Conservation (phyloP, 2,329 filamentous ascomycete species). For the Nemania abortiva region DNA sequence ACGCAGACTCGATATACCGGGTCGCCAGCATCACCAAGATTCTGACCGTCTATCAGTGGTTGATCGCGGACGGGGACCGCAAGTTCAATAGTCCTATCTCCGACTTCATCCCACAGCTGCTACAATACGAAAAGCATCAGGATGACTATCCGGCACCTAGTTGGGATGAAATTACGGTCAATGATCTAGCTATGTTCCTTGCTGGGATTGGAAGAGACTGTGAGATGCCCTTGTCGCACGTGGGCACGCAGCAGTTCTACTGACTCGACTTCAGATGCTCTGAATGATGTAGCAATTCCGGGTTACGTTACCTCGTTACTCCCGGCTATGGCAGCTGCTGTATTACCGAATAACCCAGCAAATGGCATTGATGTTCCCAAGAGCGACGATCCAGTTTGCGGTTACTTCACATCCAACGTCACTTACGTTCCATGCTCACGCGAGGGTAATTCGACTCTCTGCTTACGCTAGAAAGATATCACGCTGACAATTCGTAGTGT, state of each 20-base stretch:
- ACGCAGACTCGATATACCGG: conserved; percentile 32
- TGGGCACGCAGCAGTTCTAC: background rate
- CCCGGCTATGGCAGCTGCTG: conserved; percentile 25
- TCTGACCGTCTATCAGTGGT: conserved; percentile 30
- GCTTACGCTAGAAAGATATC: background rate
- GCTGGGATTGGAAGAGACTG: conserved; percentile 28
- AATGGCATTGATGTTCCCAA: conserved; percentile 29
- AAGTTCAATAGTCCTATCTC: conserved; percentile 31
- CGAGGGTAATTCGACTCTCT: conserved; percentile 10
- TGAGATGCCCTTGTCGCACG: background rate
- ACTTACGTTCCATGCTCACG: conserved; percentile 25
- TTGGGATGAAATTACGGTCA: conserved; percentile 33
- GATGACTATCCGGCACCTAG: conserved; percentile 23
- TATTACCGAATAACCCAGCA: conserved; percentile 25
- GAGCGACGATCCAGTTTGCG: conserved; percentile 30
- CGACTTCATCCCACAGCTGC: conserved; percentile 26
- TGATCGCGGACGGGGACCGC: conserved; percentile 29
- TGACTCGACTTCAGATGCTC: conserved; percentile 20
- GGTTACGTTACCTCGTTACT: conserved; percentile 18
- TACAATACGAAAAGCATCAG: conserved; percentile 7
- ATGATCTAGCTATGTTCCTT: conserved; percentile 32
- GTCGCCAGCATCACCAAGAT: conserved; percentile 31
- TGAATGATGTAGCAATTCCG: conserved; percentile 28
- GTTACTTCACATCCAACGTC: conserved; percentile 27
- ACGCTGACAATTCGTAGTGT: conserved; percentile 20